Base-by-base conservation (phyloP, 768 basidiomycete genomes). In the Tricholoma flavovirens region DNA sequence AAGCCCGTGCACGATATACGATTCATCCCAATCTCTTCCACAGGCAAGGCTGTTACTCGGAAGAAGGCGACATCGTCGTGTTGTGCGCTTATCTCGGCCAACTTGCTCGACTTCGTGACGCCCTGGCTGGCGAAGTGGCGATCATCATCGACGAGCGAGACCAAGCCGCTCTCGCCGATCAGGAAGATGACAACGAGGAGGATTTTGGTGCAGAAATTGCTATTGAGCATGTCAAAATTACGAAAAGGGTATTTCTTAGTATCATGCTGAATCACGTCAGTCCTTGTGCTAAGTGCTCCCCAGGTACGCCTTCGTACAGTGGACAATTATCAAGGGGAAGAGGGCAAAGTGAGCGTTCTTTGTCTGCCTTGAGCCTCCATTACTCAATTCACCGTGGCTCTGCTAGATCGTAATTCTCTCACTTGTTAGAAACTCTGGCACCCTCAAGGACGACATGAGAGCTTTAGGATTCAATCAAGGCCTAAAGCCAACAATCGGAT, bases 321-420 rank as follows among this genome's bases (percentile, higher is more conserved):
- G 1, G 88, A 92, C 59, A 89, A 85, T 50, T 91, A 82, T 64
- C 90, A 91, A 67, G 89, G 88, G 2, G 82, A 86, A 56, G 87
- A 88, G 70, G 84, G 80, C 1, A 80, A 76, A 64, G 82, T 80
- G n/a, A 30, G 46, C n/a, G 17, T 17, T 29, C 8, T 29, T 2
- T 12, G 43, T 24, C n/a, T 17, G 2, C 29, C 8, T 10, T 48
- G 29, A 48, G n/a, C 15, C 4, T 22, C 12, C 21, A 3, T 29
- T 29, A 5, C 22, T 30, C 15, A 30, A 11, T 45, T 24, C 6
- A 15, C 7, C 30, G 21, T 51, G 19, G 15, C 32, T 46, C 62
- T 12, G 4, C 9, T 3, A 86, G 73, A 78, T 90, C 52, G 80
- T 90, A 30, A 87, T 91, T 24, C 73, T 91, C 8, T 88, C 87